A percentile compares a stretch with the other conserved stretches of the same genome.
Evolutionary conservation across 1,284 basidiomycete genomes (phyloP).

Genomic region (Trichosporon sp.): DNA sequence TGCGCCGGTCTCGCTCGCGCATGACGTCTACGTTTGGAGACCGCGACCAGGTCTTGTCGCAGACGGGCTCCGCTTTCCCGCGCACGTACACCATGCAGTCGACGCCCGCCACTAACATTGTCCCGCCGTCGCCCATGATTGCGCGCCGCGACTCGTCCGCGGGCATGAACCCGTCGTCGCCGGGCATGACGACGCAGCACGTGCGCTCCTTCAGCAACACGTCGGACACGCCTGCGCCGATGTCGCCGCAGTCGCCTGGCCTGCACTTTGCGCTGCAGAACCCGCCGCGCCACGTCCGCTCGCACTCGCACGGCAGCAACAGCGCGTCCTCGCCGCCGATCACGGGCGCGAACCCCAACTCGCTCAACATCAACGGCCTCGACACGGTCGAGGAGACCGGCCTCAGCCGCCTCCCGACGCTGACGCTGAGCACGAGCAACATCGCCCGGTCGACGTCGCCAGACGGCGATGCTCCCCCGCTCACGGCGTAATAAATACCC

Average conservation of each 20-base stretch:
- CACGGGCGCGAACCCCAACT: background rate
- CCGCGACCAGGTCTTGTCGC: conserved; percentile 19
- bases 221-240: background rate
- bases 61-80: conserved; percentile 21
- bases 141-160: background rate
- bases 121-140: conserved; percentile 9
- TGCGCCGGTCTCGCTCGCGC: conserved; percentile 29
- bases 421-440: conserved; percentile 16
- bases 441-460: background rate
- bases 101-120: conserved; percentile 3
- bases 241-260: background rate
- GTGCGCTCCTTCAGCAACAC: no score
- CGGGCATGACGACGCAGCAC: no score
- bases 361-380: conserved; percentile 4
- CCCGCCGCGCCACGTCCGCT: background rate
- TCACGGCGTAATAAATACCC: background rate
- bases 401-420: conserved; percentile 9
- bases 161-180: background rate
- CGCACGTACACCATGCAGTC: conserved; percentile 24
- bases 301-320: background rate
- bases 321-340: background rate
- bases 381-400: conserved; percentile 16
- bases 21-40: conserved; percentile 17
- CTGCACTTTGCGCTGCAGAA: conserved; percentile 10
- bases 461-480: background rate